Conservation (phyloP, 2,329 filamentous ascomycete species). For the Catunica adiposa region DNA sequence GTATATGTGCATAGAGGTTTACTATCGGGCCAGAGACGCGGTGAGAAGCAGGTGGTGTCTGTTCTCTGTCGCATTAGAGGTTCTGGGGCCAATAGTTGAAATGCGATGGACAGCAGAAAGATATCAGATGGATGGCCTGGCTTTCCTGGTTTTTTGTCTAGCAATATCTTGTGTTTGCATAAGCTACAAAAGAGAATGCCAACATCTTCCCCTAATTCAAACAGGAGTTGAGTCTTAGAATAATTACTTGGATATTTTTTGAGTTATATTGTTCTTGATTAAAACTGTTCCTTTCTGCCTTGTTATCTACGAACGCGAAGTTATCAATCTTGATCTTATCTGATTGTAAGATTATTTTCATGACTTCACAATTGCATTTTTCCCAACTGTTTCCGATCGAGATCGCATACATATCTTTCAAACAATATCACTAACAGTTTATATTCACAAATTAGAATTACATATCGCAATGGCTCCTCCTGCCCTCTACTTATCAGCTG, state of each 20-base stretch:
- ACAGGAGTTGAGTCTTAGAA: no score
- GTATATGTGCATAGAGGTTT: not conserved
- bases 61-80: not conserved
- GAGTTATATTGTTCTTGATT: not conserved
- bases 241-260: not conserved
- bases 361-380: not conserved
- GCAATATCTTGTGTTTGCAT: no score
- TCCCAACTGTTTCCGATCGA: no score
- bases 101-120: no score
- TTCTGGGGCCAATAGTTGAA: no score
- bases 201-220: not conserved
- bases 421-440: not conserved
- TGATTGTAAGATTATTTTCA: constrained; percentile 3
- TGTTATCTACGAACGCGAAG: not conserved
- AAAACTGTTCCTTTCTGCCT: not conserved
- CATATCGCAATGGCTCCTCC: constrained; percentile 8
- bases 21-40: not conserved
- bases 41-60: not conserved
- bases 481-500: constrained; percentile 8
- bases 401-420: not conserved
- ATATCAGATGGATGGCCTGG: no score
- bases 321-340: constrained; percentile 12
- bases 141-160: no score
- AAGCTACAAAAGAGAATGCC: not conserved
- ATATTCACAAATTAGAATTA: not conserved